Evolutionary conservation across 495 filamentous ascomycete genomes (phyloP).

Genomic region (Hyaloscypha bicolor): DNA sequence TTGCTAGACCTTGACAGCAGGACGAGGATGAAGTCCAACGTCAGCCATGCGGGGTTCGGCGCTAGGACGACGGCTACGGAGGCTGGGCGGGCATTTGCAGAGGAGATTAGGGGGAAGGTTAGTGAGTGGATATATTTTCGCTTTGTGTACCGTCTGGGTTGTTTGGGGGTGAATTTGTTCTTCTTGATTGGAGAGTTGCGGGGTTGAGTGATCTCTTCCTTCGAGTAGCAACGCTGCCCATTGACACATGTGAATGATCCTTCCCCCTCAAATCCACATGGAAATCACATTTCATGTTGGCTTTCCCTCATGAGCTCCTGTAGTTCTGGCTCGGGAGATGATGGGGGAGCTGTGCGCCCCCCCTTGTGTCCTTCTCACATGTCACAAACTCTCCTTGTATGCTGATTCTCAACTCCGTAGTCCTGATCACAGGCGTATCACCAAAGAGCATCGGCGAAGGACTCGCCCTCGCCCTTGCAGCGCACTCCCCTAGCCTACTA

Average conservation of each 20-base stretch:
- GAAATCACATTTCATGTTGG: too few species aligned
- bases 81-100: conserved; percentile 45
- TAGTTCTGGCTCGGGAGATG: too few species aligned
- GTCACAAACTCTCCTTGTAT: neutral
- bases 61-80: conserved; percentile 41
- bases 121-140: conserved; percentile 28
- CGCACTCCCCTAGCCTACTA: conserved; percentile 42
- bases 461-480: conserved; percentile 47
- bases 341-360: neutral
- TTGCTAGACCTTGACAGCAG: neutral
- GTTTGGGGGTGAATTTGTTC: neutral
- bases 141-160: neutral
- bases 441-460: conserved; percentile 47
- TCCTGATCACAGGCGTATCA: conserved; percentile 51
- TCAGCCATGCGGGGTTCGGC: conserved; percentile 14
- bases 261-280: too few species aligned
- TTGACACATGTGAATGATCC: too few species aligned
- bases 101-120: conserved; percentile 41
- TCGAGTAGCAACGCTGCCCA: neutral
- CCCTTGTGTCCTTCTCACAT: neutral
- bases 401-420: conserved; percentile 5
- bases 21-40: neutral
- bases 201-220: neutral
- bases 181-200: neutral
- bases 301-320: too few species aligned